Evolutionary conservation across 805 yeast genomes (phyloP), one percentile per base, ranked within the genome.

Genomic region (Candida fluviatilis): DNA sequence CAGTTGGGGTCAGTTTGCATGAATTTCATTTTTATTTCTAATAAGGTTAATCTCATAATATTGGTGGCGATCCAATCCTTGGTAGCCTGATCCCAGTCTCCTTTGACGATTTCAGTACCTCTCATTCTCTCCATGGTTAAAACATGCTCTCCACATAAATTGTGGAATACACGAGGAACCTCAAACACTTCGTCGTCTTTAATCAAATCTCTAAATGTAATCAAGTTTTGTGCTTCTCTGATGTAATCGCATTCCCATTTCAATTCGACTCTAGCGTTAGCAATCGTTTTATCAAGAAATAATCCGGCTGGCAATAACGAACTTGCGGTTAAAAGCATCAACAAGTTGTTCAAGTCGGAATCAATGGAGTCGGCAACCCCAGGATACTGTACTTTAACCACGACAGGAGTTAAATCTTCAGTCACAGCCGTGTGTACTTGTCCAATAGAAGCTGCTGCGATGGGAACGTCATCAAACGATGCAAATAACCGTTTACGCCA

Each of bases 1-100:
- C 99, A 93, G 60, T 93, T 93, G 36, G 99, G 99, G 64, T 93
- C 99, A 1, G 98, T 91, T 64, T 93, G 99, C 99, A 93, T 93
- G 64, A 83, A 91, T 52, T 75, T 76, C 66, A 84, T 90, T 49
- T 76, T 67, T 58, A 93, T 85, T 62, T 93, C 99, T 49, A 75
- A 70, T 34, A 93, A 66, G 54, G 96, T 89, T 30, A 93, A 69
- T 47, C 87, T 75, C 96, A 93, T 84, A 37, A 93, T 80, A 47
- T 83, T 75, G 3, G 86, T 76, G 13, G 95, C 95, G 37, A 93
- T 82, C 78, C 84, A 84, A 61, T 93, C 70, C 44, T 75, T 79
- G 5, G 83, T 78, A 6, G 76, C 78, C 63, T 89, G 96, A 41
- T 69, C 70, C 77, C 87, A 79, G 38, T 79, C 64, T 14, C 88